phyloP scores from a whole-genome alignment of 78 protist genomes.

The Pelomyxa schiedti region DNA sequence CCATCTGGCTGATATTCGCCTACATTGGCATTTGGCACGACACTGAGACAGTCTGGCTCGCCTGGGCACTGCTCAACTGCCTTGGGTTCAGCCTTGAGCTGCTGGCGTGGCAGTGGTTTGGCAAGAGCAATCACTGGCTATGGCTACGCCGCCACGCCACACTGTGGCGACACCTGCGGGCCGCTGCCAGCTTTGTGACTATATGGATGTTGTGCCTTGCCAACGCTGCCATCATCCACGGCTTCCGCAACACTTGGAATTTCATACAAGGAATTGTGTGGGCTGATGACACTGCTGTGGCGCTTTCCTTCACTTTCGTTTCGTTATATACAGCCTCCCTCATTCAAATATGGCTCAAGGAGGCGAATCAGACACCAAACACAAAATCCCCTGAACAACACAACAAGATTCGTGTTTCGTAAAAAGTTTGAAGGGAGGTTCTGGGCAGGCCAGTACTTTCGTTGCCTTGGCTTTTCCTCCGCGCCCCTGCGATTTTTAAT shows the following conservation, averaged over 20 bases:
- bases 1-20: slow-evolving; percentile 59
- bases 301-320: too few species aligned
- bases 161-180: slow-evolving; percentile 42
- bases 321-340: too few species aligned
- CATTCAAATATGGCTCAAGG: too few species aligned
- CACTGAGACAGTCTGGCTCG: slow-evolving; percentile 44
- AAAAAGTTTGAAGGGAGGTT: too few species aligned
- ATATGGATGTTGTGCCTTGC: slow-evolving; percentile 32
- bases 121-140: slow-evolving; percentile 2
- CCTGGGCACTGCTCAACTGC: slow-evolving; percentile 55
- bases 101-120: slow-evolving; percentile 28
- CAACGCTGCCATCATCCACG: slow-evolving; percentile 46
- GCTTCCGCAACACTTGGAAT: slow-evolving; percentile 22
- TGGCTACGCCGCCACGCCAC: slow-evolving; percentile 18
- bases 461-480: too few species aligned
- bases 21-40: slow-evolving; percentile 79
- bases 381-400: too few species aligned
- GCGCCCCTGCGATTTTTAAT: too few species aligned
- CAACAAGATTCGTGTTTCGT: too few species aligned
- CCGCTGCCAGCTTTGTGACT: slow-evolving; percentile 15
- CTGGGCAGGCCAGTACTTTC: too few species aligned
- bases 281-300: too few species aligned
- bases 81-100: slow-evolving; percentile 43
- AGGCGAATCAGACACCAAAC: too few species aligned
- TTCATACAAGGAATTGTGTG: too few species aligned